Evolutionary conservation across 345 rosid species (phyloP).

Genomic region (Nephelium lappaceum): DNA sequence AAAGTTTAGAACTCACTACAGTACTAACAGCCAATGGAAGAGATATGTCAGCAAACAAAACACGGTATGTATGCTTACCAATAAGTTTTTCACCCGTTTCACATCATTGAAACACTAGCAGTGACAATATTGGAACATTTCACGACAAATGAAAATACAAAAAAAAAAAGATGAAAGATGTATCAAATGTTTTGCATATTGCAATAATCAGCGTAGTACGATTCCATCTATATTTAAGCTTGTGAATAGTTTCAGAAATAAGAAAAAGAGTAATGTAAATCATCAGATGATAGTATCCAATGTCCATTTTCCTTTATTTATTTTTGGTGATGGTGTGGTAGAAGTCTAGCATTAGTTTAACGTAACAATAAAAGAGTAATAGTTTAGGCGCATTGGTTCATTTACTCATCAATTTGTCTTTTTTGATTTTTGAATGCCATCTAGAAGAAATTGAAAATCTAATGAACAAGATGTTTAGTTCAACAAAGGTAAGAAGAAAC

Average conservation of each 20-base stretch:
- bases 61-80: conserved; percentile 85
- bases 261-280: not conserved
- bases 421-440: not conserved
- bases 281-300: too few relatives aligned
- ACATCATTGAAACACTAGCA: not conserved
- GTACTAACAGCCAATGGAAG: conserved; percentile 86
- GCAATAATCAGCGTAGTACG: not conserved
- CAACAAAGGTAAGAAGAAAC: not conserved
- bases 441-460: not conserved
- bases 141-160: not conserved
- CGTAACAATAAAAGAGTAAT: not conserved
- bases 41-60: conserved; percentile 79
- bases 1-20: conserved; percentile 55
- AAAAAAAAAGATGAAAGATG: not conserved
- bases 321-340: too few relatives aligned
- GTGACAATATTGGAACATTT: not conserved
- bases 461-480: not conserved
- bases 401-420: not conserved
- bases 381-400: not conserved
- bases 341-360: not conserved
- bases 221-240: not conserved
- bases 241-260: not conserved
- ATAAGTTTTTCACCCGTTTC: conserved; percentile 61
- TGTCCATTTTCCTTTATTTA: too few relatives aligned
- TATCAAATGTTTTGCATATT: not conserved